phyloP scores from a whole-genome alignment of 2,329 filamentous ascomycete species.

The Botrytis deweyae region DNA sequence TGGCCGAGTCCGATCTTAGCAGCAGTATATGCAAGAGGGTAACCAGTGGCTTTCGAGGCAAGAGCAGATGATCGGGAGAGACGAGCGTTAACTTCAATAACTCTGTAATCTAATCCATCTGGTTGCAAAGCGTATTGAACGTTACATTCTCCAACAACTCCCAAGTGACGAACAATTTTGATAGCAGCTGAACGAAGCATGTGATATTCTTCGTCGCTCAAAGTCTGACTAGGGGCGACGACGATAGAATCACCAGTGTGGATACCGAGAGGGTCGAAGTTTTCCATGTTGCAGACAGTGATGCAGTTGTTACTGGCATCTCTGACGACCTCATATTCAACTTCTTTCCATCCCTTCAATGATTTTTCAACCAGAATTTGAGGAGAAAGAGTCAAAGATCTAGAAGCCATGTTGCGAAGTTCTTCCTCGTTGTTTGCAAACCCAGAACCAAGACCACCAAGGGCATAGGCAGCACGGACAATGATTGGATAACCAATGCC shows the following conservation, averaged over 20 bases:
- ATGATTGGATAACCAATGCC: conserved; percentile 96
- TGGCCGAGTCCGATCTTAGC: conserved; percentile 98
- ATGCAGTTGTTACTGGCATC: conserved; percentile 99
- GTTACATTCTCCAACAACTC: conserved; percentile 97
- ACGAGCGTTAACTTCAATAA: conserved; percentile 99
- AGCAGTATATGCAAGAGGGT: conserved; percentile 94
- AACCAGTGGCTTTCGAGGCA: conserved; percentile 96
- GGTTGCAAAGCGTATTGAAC: conserved; percentile 97
- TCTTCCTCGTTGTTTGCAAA: conserved; percentile 95
- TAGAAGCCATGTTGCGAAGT: conserved; percentile 87
- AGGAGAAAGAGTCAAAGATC: conserved; percentile 87
- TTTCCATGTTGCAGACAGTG: conserved; percentile 98
- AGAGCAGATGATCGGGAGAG: conserved; percentile 95
- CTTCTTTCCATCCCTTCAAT: conserved; percentile 98
- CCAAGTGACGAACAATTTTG: conserved; percentile 96
- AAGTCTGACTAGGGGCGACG: conserved; percentile 91
- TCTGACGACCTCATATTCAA: conserved; percentile 97
- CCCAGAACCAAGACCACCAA: conserved; percentile 93
- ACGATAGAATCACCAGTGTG: conserved; percentile 99
- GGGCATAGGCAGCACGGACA: conserved; percentile 92
- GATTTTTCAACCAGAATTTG: conserved; percentile 99
- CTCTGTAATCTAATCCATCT: conserved; percentile 94
- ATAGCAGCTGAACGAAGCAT: conserved; percentile 97
- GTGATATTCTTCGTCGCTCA: conserved; percentile 98
- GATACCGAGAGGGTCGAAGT: conserved; percentile 96